Percentiles rank a stretch among this genome's conserved stretches.
Evolutionary conservation across 768 basidiomycete species (phyloP).

Genomic region (Boletus speciosus): DNA sequence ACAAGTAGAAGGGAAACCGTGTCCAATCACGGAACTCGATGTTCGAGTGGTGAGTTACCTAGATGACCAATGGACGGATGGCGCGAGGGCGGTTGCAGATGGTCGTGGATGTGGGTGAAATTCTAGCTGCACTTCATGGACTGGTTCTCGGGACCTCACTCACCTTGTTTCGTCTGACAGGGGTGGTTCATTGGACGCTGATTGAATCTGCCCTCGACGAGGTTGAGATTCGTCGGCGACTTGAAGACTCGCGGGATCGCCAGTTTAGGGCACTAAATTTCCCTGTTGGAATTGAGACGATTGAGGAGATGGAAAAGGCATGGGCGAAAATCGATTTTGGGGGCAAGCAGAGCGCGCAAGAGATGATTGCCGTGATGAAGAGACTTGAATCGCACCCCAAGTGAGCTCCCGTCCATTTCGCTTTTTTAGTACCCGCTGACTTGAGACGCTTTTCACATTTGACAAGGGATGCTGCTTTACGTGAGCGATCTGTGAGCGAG

Average conservation of each 20-base stretch:
- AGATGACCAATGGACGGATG: constrained; percentile 34
- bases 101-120: constrained; percentile 15
- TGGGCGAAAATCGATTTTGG: constrained; percentile 34
- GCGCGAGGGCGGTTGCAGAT: constrained; percentile 35
- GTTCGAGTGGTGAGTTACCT: constrained; percentile 48
- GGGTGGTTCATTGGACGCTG: constrained; percentile 61
- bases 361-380: constrained; percentile 2
- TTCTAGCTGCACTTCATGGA: neutral
- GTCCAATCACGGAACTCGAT: constrained; percentile 56
- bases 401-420: neutral
- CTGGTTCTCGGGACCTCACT: neutral
- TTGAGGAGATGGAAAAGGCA: constrained; percentile 26
- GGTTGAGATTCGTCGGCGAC: constrained; percentile 34
- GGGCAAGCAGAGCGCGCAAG: constrained; percentile 3
- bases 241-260: constrained; percentile 36
- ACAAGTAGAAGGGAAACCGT: constrained; percentile 29
- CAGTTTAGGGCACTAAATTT: constrained; percentile 46
- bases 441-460: neutral
- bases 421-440: neutral
- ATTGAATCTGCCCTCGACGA: constrained; percentile 34
- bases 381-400: neutral
- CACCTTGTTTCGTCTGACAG: constrained; percentile 33
- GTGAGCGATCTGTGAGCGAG: neutral
- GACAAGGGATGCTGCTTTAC: neutral
- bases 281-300: constrained; percentile 43